These are phyloP conservation scores for Aphanomyces astaci DNA, from an alignment of 352 stramenopile species.

Conservation along the genomic window DNA sequence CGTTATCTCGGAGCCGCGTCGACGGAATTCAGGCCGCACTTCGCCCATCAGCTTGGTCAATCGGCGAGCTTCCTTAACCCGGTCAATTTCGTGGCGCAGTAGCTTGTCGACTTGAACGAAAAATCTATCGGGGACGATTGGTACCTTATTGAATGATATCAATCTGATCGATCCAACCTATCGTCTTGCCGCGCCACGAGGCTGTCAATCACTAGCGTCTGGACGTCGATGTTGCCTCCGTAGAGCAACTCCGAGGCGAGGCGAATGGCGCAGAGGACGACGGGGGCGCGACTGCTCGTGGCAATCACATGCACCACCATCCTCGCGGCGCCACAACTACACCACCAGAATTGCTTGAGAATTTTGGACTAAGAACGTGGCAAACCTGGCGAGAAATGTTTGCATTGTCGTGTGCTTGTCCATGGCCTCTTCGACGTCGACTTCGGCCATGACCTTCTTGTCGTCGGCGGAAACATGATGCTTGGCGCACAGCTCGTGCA, in stretches of 20 bases:
- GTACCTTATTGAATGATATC: not conserved
- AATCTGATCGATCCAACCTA: not conserved
- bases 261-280: not conserved
- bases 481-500: not conserved
- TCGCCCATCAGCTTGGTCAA: slow-evolving; percentile 4
- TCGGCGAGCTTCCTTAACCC: slow-evolving; percentile 15
- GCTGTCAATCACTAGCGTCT: slow-evolving; percentile 12
- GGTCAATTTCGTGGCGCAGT: slow-evolving; percentile 13
- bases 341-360: too few relatives aligned
- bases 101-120: slow-evolving; percentile 18
- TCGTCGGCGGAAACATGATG: not conserved
- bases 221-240: slow-evolving; percentile 22
- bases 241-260: slow-evolving; percentile 8
- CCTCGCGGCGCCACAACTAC: slow-evolving; percentile 5
- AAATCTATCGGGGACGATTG: not conserved
- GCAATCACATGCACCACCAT: slow-evolving; percentile 4
- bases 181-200: slow-evolving; percentile 8
- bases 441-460: not conserved
- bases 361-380: not conserved
- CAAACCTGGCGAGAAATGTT: slow-evolving; percentile 9
- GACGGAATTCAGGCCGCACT: slow-evolving; percentile 1
- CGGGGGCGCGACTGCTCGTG: too few relatives aligned
- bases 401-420: slow-evolving; percentile 1
- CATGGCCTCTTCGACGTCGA: slow-evolving; percentile 3
- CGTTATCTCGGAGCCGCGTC: slow-evolving; percentile 8